phyloP scores from a whole-genome alignment of 257 asterid species.

The Ajuga chamaepitys region DNA sequence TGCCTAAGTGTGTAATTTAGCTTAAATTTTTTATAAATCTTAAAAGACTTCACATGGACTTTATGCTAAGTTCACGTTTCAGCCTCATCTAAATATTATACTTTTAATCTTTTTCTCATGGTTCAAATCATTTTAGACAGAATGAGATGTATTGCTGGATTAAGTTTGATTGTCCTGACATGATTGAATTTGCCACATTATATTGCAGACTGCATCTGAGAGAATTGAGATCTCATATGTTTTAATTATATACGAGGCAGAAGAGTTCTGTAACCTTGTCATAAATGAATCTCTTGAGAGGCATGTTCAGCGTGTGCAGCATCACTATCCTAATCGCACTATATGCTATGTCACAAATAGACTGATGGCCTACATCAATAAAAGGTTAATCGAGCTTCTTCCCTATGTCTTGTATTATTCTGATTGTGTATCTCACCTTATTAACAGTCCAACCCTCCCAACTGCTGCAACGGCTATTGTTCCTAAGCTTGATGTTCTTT shows the following conservation, averaged over 20 bases:
- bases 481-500: background rate
- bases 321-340: constrained; percentile 68
- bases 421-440: background rate
- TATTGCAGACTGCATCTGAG: constrained; percentile 53
- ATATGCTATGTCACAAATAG: constrained; percentile 71
- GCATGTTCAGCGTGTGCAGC: constrained; percentile 54
- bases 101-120: background rate
- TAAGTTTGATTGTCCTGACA: background rate
- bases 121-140: background rate
- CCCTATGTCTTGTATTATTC: background rate
- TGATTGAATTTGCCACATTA: constrained; percentile 3
- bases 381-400: constrained; percentile 41
- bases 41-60: background rate
- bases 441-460: background rate
- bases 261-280: constrained; percentile 76
- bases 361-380: constrained; percentile 76
- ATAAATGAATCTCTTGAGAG: constrained; percentile 40
- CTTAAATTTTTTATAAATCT: background rate
- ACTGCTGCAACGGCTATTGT: background rate
- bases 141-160: background rate
- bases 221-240: constrained; percentile 48
- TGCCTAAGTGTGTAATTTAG: background rate
- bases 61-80: background rate
- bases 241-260: constrained; percentile 71
- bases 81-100: background rate